phyloP scores from a whole-genome alignment of 208 protist genomes.

The Strigomonas culicis region DNA sequence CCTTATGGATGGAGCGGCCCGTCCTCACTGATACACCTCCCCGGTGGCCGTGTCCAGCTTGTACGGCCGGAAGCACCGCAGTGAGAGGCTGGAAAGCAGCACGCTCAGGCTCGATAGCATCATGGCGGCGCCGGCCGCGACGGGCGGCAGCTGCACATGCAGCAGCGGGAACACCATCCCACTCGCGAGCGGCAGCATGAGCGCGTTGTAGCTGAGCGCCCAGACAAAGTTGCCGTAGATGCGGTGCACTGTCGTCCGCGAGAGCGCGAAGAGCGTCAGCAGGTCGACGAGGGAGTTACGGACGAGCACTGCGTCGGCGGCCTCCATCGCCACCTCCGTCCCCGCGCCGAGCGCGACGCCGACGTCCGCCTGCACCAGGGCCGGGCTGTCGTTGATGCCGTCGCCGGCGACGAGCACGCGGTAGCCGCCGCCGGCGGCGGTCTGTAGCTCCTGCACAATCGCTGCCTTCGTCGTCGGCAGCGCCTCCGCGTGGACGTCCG shows the following conservation, averaged over 20 bases:
- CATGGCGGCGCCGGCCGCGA: slow-evolving; percentile 76
- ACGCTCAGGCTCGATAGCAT: slow-evolving; percentile 77
- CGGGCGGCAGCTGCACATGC: slow-evolving; percentile 56
- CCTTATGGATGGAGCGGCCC: too few species aligned
- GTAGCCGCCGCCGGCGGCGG: slow-evolving; percentile 18
- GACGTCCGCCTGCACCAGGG: slow-evolving; percentile 81
- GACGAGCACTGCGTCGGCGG: slow-evolving; percentile 81
- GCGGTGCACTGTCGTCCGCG: slow-evolving; percentile 52
- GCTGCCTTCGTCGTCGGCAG: slow-evolving; percentile 80
- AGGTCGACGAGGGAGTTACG: slow-evolving; percentile 72
- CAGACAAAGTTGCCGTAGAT: slow-evolving; percentile 90
- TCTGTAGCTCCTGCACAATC: slow-evolving; percentile 77
- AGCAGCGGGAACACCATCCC: slow-evolving; percentile 71
- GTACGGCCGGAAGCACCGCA: slow-evolving; percentile 61
- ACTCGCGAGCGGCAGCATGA: slow-evolving; percentile 84
- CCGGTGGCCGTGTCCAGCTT: too few species aligned
- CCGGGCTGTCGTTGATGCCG: slow-evolving; percentile 90
- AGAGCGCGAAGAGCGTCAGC: slow-evolving; percentile 59
- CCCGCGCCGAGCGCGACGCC: slow-evolving; percentile 86
- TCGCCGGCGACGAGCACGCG: slow-evolving; percentile 86
- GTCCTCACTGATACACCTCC: too few species aligned
- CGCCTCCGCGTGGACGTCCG: slow-evolving; percentile 71
- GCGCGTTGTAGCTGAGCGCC: slow-evolving; percentile 86
- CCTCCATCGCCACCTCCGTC: slow-evolving; percentile 80
- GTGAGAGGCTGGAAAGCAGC: slow-evolving; percentile 62